These are phyloP conservation scores for Emiliania huxleyi DNA, from an alignment of 78 protist species.

Conservation along the genomic window DNA sequence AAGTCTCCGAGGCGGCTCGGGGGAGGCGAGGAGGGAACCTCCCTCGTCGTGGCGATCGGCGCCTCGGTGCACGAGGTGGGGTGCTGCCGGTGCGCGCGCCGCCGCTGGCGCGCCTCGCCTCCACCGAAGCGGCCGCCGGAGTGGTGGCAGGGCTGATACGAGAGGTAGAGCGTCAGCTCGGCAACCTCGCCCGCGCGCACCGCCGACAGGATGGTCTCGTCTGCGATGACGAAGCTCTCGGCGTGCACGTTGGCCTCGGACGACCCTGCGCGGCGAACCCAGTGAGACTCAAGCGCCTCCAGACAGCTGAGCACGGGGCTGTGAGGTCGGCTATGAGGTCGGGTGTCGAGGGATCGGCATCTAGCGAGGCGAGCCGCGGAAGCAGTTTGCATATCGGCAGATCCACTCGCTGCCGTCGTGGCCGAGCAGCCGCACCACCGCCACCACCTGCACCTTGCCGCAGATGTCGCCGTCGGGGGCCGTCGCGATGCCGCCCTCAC, in stretches of 20 bases:
- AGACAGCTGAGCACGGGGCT: too few relatives aligned
- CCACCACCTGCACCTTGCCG: not conserved
- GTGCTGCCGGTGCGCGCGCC: not conserved
- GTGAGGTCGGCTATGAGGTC: too few relatives aligned
- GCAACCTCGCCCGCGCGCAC: not conserved
- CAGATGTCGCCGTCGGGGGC: too few relatives aligned
- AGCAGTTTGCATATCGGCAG: not conserved
- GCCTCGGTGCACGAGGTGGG: not conserved
- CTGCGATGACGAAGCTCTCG: not conserved
- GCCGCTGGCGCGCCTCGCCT: not conserved
- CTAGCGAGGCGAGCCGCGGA: too few relatives aligned
- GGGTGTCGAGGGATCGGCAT: too few relatives aligned
- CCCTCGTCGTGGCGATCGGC: too few relatives aligned
- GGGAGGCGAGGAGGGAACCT: too few relatives aligned
- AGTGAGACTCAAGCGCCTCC: too few relatives aligned
- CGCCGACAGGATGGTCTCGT: not conserved
- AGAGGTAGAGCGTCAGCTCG: not conserved
- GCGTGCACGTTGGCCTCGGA: not conserved
- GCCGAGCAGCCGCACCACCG: not conserved
- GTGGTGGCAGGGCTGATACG: conserved; percentile 1
- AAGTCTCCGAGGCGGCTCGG: too few relatives aligned
- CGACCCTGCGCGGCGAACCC: too few relatives aligned
- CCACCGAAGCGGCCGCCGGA: not conserved
- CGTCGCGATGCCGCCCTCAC: too few relatives aligned
- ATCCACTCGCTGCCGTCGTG: not conserved